Evolutionary conservation across 2,329 filamentous ascomycete species (phyloP).

Genomic region (Cladosporium sp.): DNA sequence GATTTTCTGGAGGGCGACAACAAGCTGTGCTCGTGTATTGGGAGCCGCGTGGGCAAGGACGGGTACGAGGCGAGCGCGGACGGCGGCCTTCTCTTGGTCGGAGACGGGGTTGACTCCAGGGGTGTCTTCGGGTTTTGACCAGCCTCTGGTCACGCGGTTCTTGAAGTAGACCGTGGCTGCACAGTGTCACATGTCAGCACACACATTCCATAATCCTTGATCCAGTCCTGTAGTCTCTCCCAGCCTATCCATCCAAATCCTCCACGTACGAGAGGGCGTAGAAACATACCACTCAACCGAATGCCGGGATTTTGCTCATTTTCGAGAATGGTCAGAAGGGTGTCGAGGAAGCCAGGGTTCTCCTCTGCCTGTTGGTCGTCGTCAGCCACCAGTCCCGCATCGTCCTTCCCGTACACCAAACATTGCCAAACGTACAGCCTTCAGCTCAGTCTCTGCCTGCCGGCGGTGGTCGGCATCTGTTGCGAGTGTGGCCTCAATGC

Average conservation of each 20-base stretch:
- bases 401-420: neutral
- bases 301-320: conserved; percentile 80
- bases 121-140: conserved; percentile 73
- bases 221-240: neutral
- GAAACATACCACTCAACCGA: conserved; percentile 75
- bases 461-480: conserved; percentile 70
- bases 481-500: conserved; percentile 72
- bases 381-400: conserved; percentile 11
- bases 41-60: conserved; percentile 72
- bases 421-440: conserved; percentile 59
- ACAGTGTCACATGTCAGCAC: conserved; percentile 14
- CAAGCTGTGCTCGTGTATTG: conserved; percentile 83
- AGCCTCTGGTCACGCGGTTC: conserved; percentile 91
- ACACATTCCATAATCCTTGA: neutral
- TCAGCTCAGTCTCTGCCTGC: conserved; percentile 75
- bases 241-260: neutral
- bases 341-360: conserved; percentile 83
- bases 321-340: conserved; percentile 85
- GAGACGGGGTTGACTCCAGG: conserved; percentile 57
- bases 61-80: conserved; percentile 83
- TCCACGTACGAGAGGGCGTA: neutral
- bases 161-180: conserved; percentile 95
- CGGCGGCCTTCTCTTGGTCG: conserved; percentile 82
- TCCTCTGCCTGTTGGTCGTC: conserved; percentile 68
- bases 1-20: conserved; percentile 92